phyloP scores from a whole-genome alignment of 2,329 filamentous ascomycete species.

The Lasiodiplodia hormozganensis region DNA sequence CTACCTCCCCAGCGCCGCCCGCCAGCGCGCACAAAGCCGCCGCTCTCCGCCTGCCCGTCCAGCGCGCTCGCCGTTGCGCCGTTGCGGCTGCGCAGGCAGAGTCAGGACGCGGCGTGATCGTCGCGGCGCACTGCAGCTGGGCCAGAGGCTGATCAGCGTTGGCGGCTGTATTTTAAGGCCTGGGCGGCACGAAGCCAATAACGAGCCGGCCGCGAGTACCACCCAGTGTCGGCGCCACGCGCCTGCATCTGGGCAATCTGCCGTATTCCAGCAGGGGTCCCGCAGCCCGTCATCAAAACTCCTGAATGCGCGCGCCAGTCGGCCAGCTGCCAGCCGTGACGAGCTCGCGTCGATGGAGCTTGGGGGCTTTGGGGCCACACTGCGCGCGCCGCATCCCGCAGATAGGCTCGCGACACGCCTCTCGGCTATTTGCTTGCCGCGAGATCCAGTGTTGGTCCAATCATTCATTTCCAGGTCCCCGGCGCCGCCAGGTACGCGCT shows the following conservation, averaged over 20 bases:
- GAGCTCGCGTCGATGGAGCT: constrained; percentile 20
- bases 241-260: constrained; percentile 29
- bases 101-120: constrained; percentile 24
- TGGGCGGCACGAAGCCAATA: constrained; percentile 24
- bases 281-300: constrained; percentile 25
- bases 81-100: neutral
- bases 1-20: neutral
- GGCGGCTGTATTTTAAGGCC: constrained; percentile 27
- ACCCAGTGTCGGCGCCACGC: constrained; percentile 19
- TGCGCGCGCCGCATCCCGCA: constrained; percentile 15
- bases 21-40: neutral
- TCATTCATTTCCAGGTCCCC: constrained; percentile 27
- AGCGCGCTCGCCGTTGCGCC: constrained; percentile 10
- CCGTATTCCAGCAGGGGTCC: constrained; percentile 24
- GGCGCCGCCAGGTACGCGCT: constrained; percentile 22
- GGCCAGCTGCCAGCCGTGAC: constrained; percentile 5
- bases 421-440: constrained; percentile 27
- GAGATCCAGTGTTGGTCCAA: constrained; percentile 25
- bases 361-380: constrained; percentile 4
- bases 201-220: constrained; percentile 14
- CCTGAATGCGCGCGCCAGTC: constrained; percentile 25
- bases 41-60: neutral
- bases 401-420: constrained; percentile 26
- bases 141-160: constrained; percentile 26
- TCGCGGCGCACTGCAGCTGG: constrained; percentile 18